Evolutionary conservation across 2,329 filamentous ascomycete genomes (phyloP), one percentile per base, ranked within the genome.

Genomic region (Clarireedia monteithiana): DNA sequence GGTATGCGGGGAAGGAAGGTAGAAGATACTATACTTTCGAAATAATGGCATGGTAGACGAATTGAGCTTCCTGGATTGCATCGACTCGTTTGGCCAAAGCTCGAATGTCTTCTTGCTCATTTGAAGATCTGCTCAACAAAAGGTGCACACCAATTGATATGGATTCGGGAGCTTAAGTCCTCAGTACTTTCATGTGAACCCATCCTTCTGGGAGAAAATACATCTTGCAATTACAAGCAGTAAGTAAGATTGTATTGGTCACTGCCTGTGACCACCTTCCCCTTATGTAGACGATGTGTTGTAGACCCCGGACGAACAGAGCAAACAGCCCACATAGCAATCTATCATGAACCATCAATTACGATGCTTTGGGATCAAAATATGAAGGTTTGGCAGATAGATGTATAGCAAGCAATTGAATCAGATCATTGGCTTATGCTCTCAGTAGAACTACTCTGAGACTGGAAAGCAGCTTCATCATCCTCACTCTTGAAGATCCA

Each of bases 31-130:
- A 17, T 51, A 62, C 63, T 56, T 56, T 61, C 69, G 27, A 67
- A 74, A 49, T 65, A 68, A 58, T 74, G 71, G 9, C 71, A 58
- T 71, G 67, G 47, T 70, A 68, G 53, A 77, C 75, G 58, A 69
- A 76, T 55, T 74, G 72, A 48, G 72, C 70, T 60, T 70, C 70
- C 59, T 76, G 74, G 26, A 75, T 75, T 5, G 66, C 64, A 58
- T 75, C 77, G 66, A 76, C 74, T 62, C 73, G 69, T 26, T 74
- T 71, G 44, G 72, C 73, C 14, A 75, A 72, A 2, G 71, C 72
- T 59, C 75, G 62, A 34, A 76, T 76, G 57, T 75, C 71, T 51
- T 75, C 71, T 15, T 69, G 64, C 60, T 77, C 74, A 39, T 68
- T 68, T 0, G 66, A 63, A 9, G 5, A 72, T 65, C 20, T 67